These are phyloP conservation scores for Echium plantagineum DNA, from an alignment of 257 asterid genomes.

Conservation along the genomic window DNA sequence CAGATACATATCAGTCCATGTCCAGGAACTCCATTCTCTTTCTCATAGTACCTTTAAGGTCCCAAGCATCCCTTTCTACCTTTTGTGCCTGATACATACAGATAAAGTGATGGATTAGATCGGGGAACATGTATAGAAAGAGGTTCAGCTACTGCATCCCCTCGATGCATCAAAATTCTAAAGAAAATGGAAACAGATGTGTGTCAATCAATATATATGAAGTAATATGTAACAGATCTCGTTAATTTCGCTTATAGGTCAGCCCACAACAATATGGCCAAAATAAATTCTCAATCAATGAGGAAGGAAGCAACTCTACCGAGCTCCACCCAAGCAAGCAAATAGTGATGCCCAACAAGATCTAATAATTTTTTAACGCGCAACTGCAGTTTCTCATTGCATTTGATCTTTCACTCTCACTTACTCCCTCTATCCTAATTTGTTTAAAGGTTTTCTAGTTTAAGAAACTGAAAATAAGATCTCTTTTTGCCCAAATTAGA, in stretches of 20 bases:
- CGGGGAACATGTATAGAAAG: background rate
- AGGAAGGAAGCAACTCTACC: background rate
- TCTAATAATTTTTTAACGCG: too few relatives aligned
- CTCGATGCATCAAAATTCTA: background rate
- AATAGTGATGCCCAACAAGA: too few relatives aligned
- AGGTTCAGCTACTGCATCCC: background rate
- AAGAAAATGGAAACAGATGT: background rate
- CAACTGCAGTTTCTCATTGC: too few relatives aligned
- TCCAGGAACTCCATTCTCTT: constrained; percentile 96
- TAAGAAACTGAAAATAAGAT: too few relatives aligned
- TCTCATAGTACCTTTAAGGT: constrained; percentile 84
- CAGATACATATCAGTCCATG: constrained; percentile 46
- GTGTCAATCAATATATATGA: background rate
- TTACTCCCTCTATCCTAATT: too few relatives aligned
- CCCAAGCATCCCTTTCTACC: constrained; percentile 78
- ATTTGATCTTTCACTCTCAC: too few relatives aligned
- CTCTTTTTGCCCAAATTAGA: too few relatives aligned
- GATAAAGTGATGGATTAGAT: background rate
- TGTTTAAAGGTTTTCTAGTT: too few relatives aligned
- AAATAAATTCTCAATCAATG: background rate
- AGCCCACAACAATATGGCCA: background rate
- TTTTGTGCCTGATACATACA: constrained; percentile 59
- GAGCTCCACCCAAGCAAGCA: too few relatives aligned
- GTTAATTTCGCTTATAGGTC: background rate
- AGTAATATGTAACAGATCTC: background rate